A percentile compares a stretch with the other conserved stretches of the same genome.
Evolutionary conservation across 176 grass and related monocot genomes (phyloP).

Genomic region (Ensete glaucum): DNA sequence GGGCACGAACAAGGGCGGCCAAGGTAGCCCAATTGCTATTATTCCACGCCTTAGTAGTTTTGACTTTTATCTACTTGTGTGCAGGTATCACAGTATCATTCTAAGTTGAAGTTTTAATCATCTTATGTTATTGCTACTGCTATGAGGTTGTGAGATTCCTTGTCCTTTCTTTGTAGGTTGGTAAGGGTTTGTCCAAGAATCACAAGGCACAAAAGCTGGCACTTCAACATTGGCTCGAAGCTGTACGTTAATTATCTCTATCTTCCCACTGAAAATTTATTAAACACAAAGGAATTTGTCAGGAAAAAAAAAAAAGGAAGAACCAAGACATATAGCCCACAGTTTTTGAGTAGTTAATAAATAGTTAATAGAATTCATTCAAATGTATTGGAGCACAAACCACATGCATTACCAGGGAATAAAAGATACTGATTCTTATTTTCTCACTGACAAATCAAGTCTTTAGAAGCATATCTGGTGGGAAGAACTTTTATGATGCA

Average conservation of each 20-base stretch:
- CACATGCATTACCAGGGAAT: neutral
- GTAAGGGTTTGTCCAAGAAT: conserved; percentile 89
- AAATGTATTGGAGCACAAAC: too few relatives aligned
- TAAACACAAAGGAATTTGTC: neutral
- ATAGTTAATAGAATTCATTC: too few relatives aligned
- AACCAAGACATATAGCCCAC: neutral
- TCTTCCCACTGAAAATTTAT: neutral
- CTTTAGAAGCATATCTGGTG: neutral
- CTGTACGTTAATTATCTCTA: conserved; percentile 44
- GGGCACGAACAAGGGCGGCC: conserved; percentile 71
- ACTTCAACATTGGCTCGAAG: conserved; percentile 98
- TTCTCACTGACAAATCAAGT: neutral
- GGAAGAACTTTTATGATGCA: neutral
- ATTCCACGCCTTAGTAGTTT: neutral
- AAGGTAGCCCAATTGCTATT: conserved; percentile 46
- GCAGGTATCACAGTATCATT: too few relatives aligned
- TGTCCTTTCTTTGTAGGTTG: conserved; percentile 40
- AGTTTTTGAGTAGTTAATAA: too few relatives aligned
- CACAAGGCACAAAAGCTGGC: conserved; percentile 86
- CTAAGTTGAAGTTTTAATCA: neutral
- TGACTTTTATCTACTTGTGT: too few relatives aligned
- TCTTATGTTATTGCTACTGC: neutral
- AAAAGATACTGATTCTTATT: neutral
- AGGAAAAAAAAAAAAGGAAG: too few relatives aligned
- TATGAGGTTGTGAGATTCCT: neutral